Percentiles rank a stretch among this genome's conserved stretches.
phyloP scores from a whole-genome alignment of 768 basidiomycete genomes.

The Sporobolomyces roseus region DNA sequence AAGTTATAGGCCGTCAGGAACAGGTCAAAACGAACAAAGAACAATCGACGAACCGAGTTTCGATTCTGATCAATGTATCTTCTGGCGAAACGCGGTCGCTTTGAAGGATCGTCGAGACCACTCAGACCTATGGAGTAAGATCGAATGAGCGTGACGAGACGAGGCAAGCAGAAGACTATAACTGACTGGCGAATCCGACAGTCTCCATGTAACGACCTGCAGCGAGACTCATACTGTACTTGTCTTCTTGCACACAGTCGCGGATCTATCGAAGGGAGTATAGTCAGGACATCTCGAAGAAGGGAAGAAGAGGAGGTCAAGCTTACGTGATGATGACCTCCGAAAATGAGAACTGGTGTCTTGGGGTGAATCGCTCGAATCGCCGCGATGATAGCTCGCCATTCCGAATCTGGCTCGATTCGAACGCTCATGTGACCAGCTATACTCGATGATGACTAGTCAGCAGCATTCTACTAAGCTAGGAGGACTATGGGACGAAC shows the following conservation, averaged over 20 bases:
- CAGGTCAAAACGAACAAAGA: constrained; percentile 33
- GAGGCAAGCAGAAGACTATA: background rate
- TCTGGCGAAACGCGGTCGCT: constrained; percentile 56
- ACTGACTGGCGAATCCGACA: constrained; percentile 69
- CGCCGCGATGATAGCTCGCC: constrained; percentile 68
- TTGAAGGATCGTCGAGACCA: constrained; percentile 53
- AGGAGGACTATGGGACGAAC: constrained; percentile 52
- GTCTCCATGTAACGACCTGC: constrained; percentile 92
- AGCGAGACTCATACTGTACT: constrained; percentile 71
- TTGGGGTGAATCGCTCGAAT: constrained; percentile 66
- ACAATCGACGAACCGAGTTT: constrained; percentile 56
- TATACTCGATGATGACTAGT: constrained; percentile 37
- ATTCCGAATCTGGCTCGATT: constrained; percentile 56
- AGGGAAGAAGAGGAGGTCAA: background rate
- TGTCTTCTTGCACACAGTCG: constrained; percentile 70
- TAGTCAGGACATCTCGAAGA: constrained; percentile 55
- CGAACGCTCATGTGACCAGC: constrained; percentile 70
- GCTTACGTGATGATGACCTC: constrained; percentile 54
- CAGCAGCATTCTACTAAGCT: background rate
- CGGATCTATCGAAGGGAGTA: constrained; percentile 60
- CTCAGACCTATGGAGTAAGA: constrained; percentile 51
- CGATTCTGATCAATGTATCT: constrained; percentile 77
- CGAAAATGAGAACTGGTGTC: constrained; percentile 80
- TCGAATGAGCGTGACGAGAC: too few species aligned
- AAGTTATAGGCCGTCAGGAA: background rate